Percentiles rank a stretch among this genome's conserved stretches.
Conservation (phyloP, 1,139 yeast genomes). For the Geotrichum citri-aurantii region DNA sequence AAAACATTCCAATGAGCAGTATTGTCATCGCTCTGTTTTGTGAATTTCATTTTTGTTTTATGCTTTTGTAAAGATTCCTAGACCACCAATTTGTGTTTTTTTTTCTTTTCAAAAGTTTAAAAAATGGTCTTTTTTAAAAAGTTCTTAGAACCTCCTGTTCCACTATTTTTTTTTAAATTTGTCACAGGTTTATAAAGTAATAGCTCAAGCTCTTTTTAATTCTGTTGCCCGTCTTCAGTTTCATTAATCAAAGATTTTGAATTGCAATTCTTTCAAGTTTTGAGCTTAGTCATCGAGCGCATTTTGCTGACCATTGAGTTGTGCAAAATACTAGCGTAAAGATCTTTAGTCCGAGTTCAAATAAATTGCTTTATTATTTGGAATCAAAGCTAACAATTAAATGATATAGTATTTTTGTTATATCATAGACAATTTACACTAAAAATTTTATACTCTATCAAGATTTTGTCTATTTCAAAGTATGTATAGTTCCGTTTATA, state of each 20-base stretch:
- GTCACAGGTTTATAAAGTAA: too few species aligned
- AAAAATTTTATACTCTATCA: not conserved
- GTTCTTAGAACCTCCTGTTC: too few species aligned
- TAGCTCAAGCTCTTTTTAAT: too few species aligned
- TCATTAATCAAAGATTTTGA: not conserved
- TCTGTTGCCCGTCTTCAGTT: too few species aligned
- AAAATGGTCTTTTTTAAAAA: too few species aligned
- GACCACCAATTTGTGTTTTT: not conserved
- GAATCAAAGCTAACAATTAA: not conserved
- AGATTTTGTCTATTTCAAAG: not conserved
- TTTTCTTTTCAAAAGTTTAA: too few species aligned
- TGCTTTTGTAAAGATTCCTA: not conserved
- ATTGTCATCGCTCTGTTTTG: not conserved
- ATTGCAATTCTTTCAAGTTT: not conserved
- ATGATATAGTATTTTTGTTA: not conserved
- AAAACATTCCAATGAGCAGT: not conserved
- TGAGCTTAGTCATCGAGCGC: not conserved
- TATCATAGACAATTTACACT: too few species aligned
- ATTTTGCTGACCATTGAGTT: not conserved
- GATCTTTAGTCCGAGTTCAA: not conserved
- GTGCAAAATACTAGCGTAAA: not conserved
- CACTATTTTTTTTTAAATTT: too few species aligned
- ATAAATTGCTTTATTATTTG: too few species aligned
- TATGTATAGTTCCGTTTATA: too few species aligned
- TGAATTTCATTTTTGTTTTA: not conserved